Evolutionary conservation across 306 rosid species (phyloP), one percentile per base, ranked within the genome.

Genomic region (Vicia villosa): DNA sequence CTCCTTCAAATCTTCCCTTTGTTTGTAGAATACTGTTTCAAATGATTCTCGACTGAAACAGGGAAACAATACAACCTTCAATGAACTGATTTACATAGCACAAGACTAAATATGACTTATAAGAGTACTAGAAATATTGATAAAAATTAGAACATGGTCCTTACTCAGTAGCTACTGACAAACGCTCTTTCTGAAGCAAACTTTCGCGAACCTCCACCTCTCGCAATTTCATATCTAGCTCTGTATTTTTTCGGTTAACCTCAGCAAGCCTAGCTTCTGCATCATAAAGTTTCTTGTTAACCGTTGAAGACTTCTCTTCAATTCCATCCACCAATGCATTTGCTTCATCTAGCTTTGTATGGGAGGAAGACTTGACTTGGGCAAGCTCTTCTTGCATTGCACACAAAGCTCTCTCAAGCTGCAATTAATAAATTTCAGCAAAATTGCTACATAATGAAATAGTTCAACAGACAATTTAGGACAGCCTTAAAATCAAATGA

Each of bases 211-310:
- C 81, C 78, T 91, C 92, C 74, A 89, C 75, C 84, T 89, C 90
- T 80, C 81, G 82, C 87, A 91, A 77, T 74, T 84, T 91, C 83
- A 82, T 79, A 63, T 87, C 92, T 74, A 94, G 79, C 84, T 84
- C 96, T 34, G 87, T 66, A 69, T 80, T 86, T 79, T 86, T 91
- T 66, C 83, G 76, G 69, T 86, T 86, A 22, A 79, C 88, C 89
- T 87, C 92, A 46, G 86, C 86, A 32, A 91, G 92, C 85, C 79
- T 87, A 49, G 88, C 95, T 70, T 94, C 92, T 12, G 89, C 96
- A 71, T 89, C 96, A 84, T 64, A 75, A 72, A 91, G 75, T 71
- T 80, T 91, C 50, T 82, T 81, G 70, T 88, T 81, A 20, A 85
- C 79, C 68, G 80, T 85, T 57, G 83, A 65, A 57, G 97, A 83